Conservation (phyloP, 1,139 yeast species). For the Yamadazyma sp. region DNA sequence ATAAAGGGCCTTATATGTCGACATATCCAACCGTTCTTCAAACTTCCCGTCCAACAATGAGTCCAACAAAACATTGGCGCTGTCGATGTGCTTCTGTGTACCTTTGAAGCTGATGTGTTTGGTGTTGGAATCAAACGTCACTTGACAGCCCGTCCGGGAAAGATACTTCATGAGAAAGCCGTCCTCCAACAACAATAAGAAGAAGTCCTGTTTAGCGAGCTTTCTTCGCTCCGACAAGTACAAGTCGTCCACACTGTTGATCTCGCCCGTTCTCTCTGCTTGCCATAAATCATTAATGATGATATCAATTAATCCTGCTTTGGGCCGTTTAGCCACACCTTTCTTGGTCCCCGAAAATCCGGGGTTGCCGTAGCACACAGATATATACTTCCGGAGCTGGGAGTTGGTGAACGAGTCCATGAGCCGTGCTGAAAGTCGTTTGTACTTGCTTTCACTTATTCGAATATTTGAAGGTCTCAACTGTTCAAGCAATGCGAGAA, state of each 20-base stretch:
- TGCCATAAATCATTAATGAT: conserved; percentile 44
- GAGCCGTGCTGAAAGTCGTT: conserved; percentile 9
- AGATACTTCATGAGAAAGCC: conserved; percentile 50
- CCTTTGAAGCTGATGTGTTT: conserved; percentile 26
- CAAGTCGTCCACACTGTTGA: conserved; percentile 38
- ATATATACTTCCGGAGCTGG: conserved; percentile 24
- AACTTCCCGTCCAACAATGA: conserved; percentile 35
- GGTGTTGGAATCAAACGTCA: conserved; percentile 33
- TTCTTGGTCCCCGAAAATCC: conserved; percentile 8
- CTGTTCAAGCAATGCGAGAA: neutral
- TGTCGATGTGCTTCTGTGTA: conserved; percentile 32
- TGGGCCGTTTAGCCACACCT: conserved; percentile 15
- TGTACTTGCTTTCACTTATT: conserved; percentile 11
- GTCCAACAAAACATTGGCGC: conserved; percentile 32
- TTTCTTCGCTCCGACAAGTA: conserved; percentile 36
- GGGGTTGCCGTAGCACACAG: conserved; percentile 8
- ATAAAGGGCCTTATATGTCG: conserved; percentile 24
- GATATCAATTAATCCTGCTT: conserved; percentile 16
- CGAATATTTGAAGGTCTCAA: conserved; percentile 6
- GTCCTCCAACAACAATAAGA: conserved; percentile 47
- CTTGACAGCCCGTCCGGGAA: conserved; percentile 55
- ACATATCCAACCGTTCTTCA: conserved; percentile 33
- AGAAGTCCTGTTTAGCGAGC: conserved; percentile 44
- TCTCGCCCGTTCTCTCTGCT: conserved; percentile 25
- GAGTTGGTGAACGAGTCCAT: conserved; percentile 19